Conservation (phyloP, 495 filamentous ascomycete genomes). For the Hypoxylon fuscum region DNA sequence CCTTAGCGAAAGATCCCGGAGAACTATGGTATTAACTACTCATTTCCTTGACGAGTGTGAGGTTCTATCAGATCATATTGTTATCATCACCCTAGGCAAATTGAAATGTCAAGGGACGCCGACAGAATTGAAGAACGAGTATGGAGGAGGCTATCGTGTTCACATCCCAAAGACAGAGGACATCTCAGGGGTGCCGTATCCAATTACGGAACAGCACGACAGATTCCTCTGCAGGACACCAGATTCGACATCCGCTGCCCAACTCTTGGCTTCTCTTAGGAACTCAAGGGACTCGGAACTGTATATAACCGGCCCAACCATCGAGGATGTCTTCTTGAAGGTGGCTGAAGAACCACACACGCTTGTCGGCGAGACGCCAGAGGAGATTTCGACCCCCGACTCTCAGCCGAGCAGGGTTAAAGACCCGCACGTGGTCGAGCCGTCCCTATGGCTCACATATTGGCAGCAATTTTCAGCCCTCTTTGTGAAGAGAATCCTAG, state of each 20-base stretch:
- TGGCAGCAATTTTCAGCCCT: conserved; percentile 68
- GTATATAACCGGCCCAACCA: conserved; percentile 73
- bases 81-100: conserved; percentile 68
- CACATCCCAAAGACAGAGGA: conserved; percentile 61
- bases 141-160: conserved; percentile 74
- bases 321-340: conserved; percentile 78
- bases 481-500: conserved; percentile 71
- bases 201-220: conserved; percentile 60
- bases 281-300: conserved; percentile 63
- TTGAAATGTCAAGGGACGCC: conserved; percentile 69
- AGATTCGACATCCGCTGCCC: conserved; percentile 62
- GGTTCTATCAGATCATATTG: conserved; percentile 70
- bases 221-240: conserved; percentile 67
- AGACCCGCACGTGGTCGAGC: conserved; percentile 20
- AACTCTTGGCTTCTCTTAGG: conserved; percentile 65
- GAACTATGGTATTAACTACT: conserved; percentile 76
- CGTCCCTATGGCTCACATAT: conserved; percentile 46
- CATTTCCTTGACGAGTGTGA: conserved; percentile 76
- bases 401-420: conserved; percentile 29
- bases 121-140: conserved; percentile 65
- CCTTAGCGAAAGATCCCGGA: conserved; percentile 68
- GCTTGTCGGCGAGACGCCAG: conserved; percentile 32
- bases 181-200: conserved; percentile 47
- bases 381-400: conserved; percentile 32
- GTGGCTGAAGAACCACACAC: conserved; percentile 66